A percentile compares a stretch with the other conserved stretches of the same genome.
Evolutionary conservation across 345 rosid species (phyloP).

Genomic region (Abelmoschus esculentus): DNA sequence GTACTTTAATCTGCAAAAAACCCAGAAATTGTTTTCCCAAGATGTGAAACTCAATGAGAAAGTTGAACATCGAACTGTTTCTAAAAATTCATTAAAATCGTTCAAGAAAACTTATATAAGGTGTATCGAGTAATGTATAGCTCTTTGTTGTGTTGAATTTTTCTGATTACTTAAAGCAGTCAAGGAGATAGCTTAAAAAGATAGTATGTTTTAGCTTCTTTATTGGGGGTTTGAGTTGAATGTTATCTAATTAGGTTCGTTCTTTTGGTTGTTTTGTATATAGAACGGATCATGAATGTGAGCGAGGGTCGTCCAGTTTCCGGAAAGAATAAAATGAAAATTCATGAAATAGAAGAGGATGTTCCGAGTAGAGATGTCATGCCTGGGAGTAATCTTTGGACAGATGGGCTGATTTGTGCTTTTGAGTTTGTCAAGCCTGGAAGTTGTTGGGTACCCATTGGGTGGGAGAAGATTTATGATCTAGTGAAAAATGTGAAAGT

Average conservation of each 20-base stretch:
- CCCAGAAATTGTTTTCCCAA: not conserved
- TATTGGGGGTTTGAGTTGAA: not conserved
- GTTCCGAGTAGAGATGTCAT: slow-evolving; percentile 25
- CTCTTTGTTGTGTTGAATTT: not conserved
- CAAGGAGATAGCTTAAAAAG: not conserved
- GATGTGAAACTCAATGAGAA: not conserved
- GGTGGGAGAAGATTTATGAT: slow-evolving; percentile 78
- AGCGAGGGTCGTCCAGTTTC: slow-evolving; percentile 9
- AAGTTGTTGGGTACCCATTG: slow-evolving; percentile 79
- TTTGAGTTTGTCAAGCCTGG: slow-evolving; percentile 74
- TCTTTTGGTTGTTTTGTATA: not conserved
- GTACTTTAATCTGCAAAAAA: not conserved
- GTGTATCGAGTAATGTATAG: not conserved
- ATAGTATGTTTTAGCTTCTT: not conserved
- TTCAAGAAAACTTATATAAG: not conserved
- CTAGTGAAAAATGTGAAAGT: slow-evolving; percentile 59
- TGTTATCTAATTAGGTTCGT: not conserved
- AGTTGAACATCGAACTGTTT: not conserved
- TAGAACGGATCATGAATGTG: slow-evolving; percentile 12
- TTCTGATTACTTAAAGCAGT: not conserved
- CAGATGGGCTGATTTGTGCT: slow-evolving; percentile 82
- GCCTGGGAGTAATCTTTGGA: slow-evolving; percentile 68
- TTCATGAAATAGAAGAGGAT: slow-evolving; percentile 20
- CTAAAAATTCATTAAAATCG: not conserved
- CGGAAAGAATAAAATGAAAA: slow-evolving; percentile 19